These are phyloP conservation scores for Russula emetica DNA, from an alignment of 768 basidiomycete species.

Conservation along the genomic window DNA sequence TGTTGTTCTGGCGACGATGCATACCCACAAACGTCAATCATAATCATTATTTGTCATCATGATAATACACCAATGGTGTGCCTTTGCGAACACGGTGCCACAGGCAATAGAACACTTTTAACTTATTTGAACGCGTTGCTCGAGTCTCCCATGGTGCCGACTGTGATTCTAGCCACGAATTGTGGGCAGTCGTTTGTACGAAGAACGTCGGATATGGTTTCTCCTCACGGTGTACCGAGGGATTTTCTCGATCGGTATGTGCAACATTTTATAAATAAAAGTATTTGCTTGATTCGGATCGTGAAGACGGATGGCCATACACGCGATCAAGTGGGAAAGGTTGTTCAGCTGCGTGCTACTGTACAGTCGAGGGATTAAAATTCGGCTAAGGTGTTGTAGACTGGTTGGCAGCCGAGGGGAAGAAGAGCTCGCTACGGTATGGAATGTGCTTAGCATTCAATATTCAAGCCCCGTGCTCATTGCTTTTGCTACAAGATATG, in stretches of 20 bases:
- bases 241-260: constrained; percentile 87
- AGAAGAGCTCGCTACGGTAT: constrained; percentile 74
- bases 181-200: constrained; percentile 88
- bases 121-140: constrained; percentile 93
- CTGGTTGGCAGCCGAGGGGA: constrained; percentile 74
- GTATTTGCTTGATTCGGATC: constrained; percentile 39
- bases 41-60: no score
- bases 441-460: constrained; percentile 12
- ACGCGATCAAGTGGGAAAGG: constrained; percentile 78
- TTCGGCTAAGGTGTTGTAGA: constrained; percentile 74
- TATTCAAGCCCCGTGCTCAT: not conserved
- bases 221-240: constrained; percentile 90
- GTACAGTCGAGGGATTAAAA: constrained; percentile 82
- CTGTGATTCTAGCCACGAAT: constrained; percentile 96
- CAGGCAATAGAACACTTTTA: no score
- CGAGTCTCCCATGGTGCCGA: constrained; percentile 95
- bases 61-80: no score
- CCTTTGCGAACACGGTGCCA: no score
- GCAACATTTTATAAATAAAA: not conserved
- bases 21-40: no score
- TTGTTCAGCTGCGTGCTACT: constrained; percentile 79
- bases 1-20: no score
- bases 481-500: constrained; percentile 53
- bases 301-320: constrained; percentile 86
- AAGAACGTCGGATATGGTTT: constrained; percentile 85